Evolutionary conservation across 2,329 filamentous ascomycete genomes (phyloP), one percentile per base, ranked within the genome.

Genomic region (Stagonosporopsis rhizophila): DNA sequence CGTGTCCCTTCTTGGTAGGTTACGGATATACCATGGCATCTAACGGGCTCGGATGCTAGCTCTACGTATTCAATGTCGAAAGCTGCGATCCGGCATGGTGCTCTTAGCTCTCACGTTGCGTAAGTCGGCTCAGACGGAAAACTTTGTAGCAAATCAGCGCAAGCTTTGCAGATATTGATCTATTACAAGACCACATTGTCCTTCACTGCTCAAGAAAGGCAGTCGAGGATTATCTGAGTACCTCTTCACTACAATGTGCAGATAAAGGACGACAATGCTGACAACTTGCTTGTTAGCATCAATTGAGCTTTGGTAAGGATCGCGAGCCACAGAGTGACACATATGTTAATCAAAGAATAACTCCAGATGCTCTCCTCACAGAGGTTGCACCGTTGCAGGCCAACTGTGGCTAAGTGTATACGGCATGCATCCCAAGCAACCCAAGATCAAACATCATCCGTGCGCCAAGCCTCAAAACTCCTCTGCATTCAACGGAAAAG

Each of bases 401-500:
- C 34, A 19, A 32, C 30, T 32, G 30, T 40, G 30, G 22, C 28
- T 17, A 14, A 40, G 20, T 37, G 38, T 40, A 40, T 25, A 52
- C 44, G 44, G 27, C 44, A 45, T 52, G 49, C 49, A 58, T 30
- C 55, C 48, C 37, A 52, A 22, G 49, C 32, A 23, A 27, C 32
- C 39, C 12, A 34, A n/a, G 5, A 15, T 23, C 38, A 49, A n/a
- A 17, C 49, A 53, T 15, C 17, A 45, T 49, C 55, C 49, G 55
- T 58, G 55, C 55, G 55, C 49, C 55, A 58, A 58, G 55, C 55
- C 55, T 48, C 49, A 58, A 49, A 58, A 52, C 25, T 23, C 44
- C n/a, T 49, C 44, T 32, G 44, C 49, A n/a, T 44, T 58, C 55
- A 6, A 58, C 27, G 49, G 55, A 44, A 52, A 52, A 56, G 47